phyloP scores from a whole-genome alignment of 2,329 filamentous ascomycete species.

The Sclerotinia sclerotiorum region DNA sequence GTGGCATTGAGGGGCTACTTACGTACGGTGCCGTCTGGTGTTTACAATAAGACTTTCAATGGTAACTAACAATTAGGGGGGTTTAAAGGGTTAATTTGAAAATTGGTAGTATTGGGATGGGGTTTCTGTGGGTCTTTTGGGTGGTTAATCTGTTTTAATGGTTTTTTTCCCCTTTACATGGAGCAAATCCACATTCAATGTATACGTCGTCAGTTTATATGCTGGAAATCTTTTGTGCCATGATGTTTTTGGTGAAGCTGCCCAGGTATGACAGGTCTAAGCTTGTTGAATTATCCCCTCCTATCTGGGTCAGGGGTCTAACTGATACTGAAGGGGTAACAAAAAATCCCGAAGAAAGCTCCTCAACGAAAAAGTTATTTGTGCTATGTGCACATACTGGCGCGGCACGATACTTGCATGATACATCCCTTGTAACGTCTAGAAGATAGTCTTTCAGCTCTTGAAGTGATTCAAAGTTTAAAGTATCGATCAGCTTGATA shows the following conservation, averaged over 20 bases:
- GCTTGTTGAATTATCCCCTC: not conserved
- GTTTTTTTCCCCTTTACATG: constrained; percentile 4
- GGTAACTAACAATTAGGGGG: not conserved
- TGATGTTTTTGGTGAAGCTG: not conserved
- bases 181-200: not conserved
- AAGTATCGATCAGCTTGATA: constrained; percentile 9
- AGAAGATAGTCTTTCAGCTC: not conserved
- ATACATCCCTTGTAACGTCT: constrained; percentile 5
- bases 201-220: not conserved
- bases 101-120: constrained; percentile 5
- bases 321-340: constrained; percentile 2
- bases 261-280: constrained; percentile 1
- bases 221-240: not conserved
- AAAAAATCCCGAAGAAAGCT: constrained; percentile 14
- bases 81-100: constrained; percentile 15
- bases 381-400: constrained; percentile 8
- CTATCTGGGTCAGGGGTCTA: constrained; percentile 11
- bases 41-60: constrained; percentile 1
- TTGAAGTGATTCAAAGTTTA: not conserved
- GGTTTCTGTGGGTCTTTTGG: not conserved
- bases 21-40: not conserved
- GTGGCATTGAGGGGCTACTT: not conserved
- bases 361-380: constrained; percentile 15
- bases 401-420: constrained; percentile 7
- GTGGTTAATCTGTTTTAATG: not conserved